Evolutionary conservation across 305 asterid species (phyloP).

Genomic region (Solanum hybrid): DNA sequence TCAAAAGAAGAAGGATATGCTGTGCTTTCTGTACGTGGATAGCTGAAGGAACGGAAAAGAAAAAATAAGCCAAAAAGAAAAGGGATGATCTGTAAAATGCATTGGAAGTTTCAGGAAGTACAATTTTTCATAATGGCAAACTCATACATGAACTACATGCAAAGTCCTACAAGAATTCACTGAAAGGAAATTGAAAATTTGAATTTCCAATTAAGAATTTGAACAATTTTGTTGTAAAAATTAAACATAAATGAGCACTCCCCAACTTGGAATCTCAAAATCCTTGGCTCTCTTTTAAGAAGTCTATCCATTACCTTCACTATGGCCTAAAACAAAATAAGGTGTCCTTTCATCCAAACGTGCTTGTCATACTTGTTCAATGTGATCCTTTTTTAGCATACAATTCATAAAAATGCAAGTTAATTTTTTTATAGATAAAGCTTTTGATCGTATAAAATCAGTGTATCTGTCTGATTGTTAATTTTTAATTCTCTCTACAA

Average conservation of each 20-base stretch:
- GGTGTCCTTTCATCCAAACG: neutral
- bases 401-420: neutral
- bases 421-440: neutral
- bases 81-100: slow-evolving; percentile 5
- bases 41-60: slow-evolving; percentile 31
- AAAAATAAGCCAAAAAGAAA: slow-evolving; percentile 12
- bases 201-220: neutral
- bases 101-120: neutral
- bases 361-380: neutral
- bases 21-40: slow-evolving; percentile 91
- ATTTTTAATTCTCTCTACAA: neutral
- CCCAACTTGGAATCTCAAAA: neutral
- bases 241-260: neutral
- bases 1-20: slow-evolving; percentile 91
- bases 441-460: neutral
- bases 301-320: neutral
- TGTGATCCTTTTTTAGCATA: neutral
- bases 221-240: neutral
- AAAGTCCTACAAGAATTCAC: neutral
- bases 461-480: neutral
- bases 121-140: neutral
- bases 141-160: neutral
- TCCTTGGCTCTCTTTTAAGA: neutral
- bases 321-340: neutral
- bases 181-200: neutral